phyloP scores from a whole-genome alignment of 2,329 filamentous ascomycete genomes.

The Cephalotrichum gorgonifer region DNA sequence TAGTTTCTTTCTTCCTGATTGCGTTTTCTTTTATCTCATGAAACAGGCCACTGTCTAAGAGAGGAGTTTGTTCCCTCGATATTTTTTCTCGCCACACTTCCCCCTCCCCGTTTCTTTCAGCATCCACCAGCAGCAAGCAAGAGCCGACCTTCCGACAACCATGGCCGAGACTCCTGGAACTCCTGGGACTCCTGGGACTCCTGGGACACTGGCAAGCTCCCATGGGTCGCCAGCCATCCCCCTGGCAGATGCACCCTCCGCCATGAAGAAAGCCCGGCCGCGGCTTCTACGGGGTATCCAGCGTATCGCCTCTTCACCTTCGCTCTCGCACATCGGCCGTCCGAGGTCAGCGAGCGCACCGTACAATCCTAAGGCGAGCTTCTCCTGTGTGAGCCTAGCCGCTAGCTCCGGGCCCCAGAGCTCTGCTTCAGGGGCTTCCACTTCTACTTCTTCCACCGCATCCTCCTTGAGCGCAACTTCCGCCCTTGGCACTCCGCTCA shows the following conservation, averaged over 20 bases:
- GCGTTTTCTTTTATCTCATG: neutral
- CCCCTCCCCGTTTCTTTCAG: neutral
- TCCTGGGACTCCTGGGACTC: neutral
- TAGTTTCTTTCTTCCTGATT: neutral
- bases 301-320: conserved; percentile 72
- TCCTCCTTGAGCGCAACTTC: conserved; percentile 19
- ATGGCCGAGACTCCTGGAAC: conserved; percentile 1
- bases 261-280: conserved; percentile 31
- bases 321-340: conserved; percentile 53
- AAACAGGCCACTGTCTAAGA: conserved; percentile 2
- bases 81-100: neutral
- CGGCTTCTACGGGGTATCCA: conserved; percentile 65
- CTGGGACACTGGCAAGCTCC: neutral
- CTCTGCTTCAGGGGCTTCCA: conserved; percentile 20
- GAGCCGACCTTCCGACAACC: neutral
- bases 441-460: conserved; percentile 25
- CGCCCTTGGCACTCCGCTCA: conserved; percentile 23
- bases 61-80: neutral
- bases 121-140: neutral
- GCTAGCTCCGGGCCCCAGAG: conserved; percentile 21
- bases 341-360: conserved; percentile 58
- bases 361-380: conserved; percentile 42
- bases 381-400: conserved; percentile 46
- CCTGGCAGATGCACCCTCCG: neutral
- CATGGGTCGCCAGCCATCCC: neutral